Evolutionary conservation across 768 basidiomycete genomes (phyloP).

Genomic region (Tremella mesenterica): DNA sequence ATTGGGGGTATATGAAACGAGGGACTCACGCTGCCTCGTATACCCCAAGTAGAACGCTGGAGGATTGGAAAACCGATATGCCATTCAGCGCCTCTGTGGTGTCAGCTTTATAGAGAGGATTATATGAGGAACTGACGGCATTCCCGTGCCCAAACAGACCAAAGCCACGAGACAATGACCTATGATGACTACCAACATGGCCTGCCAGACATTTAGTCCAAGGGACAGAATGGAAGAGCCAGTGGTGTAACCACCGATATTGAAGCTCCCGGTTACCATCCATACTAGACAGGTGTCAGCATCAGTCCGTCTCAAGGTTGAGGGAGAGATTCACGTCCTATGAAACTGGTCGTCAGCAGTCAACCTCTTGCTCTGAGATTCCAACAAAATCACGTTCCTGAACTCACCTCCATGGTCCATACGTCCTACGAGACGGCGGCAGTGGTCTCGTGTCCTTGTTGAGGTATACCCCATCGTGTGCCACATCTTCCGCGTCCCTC

Average conservation of each 20-base stretch:
- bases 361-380: neutral
- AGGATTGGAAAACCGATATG: conserved; percentile 1
- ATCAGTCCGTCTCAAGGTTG: neutral
- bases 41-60: neutral
- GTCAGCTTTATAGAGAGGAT: neutral
- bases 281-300: no score
- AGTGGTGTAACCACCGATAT: neutral
- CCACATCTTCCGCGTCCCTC: neutral
- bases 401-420: neutral
- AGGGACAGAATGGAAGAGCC: neutral
- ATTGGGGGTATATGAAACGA: neutral
- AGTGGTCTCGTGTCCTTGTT: neutral
- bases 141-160: neutral
- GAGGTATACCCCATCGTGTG: neutral
- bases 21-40: neutral
- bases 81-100: neutral
- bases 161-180: conserved; percentile 17
- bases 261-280: neutral
- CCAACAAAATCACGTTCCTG: neutral
- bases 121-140: neutral
- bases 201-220: conserved; percentile 2
- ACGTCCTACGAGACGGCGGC: conserved; percentile 1
- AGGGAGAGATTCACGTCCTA: no score
- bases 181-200: conserved; percentile 13
- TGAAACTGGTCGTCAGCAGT: neutral